Evolutionary conservation across 768 basidiomycete species (phyloP).

Genomic region (Suillus alpinus): DNA sequence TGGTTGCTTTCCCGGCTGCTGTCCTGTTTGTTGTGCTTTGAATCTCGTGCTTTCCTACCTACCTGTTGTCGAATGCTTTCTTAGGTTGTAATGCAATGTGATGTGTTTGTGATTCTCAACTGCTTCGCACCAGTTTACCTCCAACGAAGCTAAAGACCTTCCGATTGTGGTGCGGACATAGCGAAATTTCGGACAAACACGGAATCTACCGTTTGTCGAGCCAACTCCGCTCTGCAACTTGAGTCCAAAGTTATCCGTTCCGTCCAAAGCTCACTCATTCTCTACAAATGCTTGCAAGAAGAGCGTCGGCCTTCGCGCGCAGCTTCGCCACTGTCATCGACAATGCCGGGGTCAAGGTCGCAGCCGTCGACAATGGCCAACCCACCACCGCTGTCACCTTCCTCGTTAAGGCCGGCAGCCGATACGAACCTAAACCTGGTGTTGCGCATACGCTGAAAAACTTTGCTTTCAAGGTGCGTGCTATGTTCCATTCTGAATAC

Average conservation of each 20-base stretch:
- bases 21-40: neutral
- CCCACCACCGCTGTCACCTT: constrained; percentile 86
- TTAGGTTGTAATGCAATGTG: neutral
- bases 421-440: constrained; percentile 86
- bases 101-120: neutral
- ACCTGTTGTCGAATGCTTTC: neutral
- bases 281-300: constrained; percentile 57
- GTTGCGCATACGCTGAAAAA: constrained; percentile 94
- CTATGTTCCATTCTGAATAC: neutral
- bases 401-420: constrained; percentile 88
- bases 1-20: neutral
- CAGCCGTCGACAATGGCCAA: constrained; percentile 77
- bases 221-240: constrained; percentile 23
- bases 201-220: constrained; percentile 18
- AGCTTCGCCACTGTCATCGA: constrained; percentile 84
- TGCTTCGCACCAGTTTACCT: neutral
- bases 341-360: constrained; percentile 79
- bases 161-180: constrained; percentile 6
- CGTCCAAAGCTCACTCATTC: constrained; percentile 17
- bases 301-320: constrained; percentile 62
- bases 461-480: constrained; percentile 95
- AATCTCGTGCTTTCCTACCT: neutral
- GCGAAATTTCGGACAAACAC: constrained; percentile 22
- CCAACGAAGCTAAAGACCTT: neutral
- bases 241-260: constrained; percentile 13